A percentile compares a stretch with the other conserved stretches of the same genome.
Conservation (phyloP, 805 yeast species). For the Lipomyces orientalis region DNA sequence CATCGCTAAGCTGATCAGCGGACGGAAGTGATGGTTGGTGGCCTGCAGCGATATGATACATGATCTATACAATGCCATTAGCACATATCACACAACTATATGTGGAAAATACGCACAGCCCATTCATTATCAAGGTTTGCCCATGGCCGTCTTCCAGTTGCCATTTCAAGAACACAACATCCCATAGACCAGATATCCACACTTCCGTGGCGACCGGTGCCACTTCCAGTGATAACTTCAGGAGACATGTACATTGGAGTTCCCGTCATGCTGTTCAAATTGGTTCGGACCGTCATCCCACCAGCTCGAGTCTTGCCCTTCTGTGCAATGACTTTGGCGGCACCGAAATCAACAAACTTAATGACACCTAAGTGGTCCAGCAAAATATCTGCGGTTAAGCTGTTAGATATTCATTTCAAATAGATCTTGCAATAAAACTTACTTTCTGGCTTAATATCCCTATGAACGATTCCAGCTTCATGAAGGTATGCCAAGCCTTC, state of each 20-base stretch:
- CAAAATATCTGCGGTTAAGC: constrained; percentile 61
- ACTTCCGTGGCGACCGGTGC: constrained; percentile 64
- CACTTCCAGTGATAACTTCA: constrained; percentile 84
- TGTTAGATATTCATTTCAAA: background rate
- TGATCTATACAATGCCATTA: constrained; percentile 51
- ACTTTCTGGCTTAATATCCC: constrained; percentile 91
- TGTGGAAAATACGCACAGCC: constrained; percentile 54
- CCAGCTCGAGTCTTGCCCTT: constrained; percentile 45
- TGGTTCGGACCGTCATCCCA: constrained; percentile 45
- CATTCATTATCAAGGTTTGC: constrained; percentile 93
- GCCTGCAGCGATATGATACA: constrained; percentile 98
- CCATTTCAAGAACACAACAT: constrained; percentile 95
- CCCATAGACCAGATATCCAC: constrained; percentile 96
- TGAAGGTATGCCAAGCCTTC: constrained; percentile 96
- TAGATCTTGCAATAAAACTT: background rate
- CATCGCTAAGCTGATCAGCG: constrained; percentile 73
- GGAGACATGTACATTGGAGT: constrained; percentile 99
- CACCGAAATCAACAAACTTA: constrained; percentile 97
- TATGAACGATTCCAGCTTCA: constrained; percentile 92
- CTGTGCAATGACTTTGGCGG: constrained; percentile 78
- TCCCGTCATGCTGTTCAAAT: constrained; percentile 69
- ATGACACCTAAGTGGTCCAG: constrained; percentile 91
- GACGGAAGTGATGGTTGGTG: constrained; percentile 86
- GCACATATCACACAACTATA: background rate
- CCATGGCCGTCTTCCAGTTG: constrained; percentile 97